Base-by-base conservation (phyloP, 177 flowering plant genomes). In the Telopea speciosissima region DNA sequence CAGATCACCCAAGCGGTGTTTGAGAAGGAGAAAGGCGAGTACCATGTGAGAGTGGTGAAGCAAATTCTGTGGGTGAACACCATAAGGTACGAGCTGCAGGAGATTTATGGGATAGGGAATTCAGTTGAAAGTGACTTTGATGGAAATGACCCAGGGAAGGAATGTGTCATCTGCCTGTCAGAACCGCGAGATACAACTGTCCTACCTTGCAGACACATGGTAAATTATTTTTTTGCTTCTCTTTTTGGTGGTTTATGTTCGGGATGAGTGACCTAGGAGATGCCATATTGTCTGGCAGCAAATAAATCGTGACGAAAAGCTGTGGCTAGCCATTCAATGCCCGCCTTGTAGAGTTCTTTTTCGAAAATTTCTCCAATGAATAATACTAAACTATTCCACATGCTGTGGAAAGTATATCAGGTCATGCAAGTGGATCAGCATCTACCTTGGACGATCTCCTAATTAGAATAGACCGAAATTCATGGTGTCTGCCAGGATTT, bases 121-220 rank as follows among this genome's bases (percentile, higher is more conserved):
- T 90, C 99, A 0, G 90, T 88, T 25, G 90, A 88, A 22, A 82
- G 80, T 63, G 97, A 92, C 36, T 75, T 83, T 45, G 99, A 95
- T 77, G 89, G 80, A 24, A 90, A 88, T 79, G 96, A 79, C 8
- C 54, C 54, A 49, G 54, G 54, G 54, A 49, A 49, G 54, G 99
- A 95, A 81, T 95, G 99, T 77, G 99, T 93, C 13, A 90, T 95
- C 68, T 95, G 99, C 85, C 80, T 95, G 64, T 90, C 98, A 49
- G 98, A 96, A 77, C 98, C 98, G n/a, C 85, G 98, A 56, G 98
- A 96, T 76, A 93, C 97, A 21, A 88, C 98, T 70, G 97, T 89
- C 19, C 98, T 96, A 70, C 99, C 99, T 21, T 96, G 99, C 73
- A 83, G 99, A 44, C 99, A 96, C 81, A 96, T 96, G 99, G 99